These are phyloP conservation scores for Protostelium mycophagum DNA, from an alignment of 78 protist species.

Conservation along the genomic window DNA sequence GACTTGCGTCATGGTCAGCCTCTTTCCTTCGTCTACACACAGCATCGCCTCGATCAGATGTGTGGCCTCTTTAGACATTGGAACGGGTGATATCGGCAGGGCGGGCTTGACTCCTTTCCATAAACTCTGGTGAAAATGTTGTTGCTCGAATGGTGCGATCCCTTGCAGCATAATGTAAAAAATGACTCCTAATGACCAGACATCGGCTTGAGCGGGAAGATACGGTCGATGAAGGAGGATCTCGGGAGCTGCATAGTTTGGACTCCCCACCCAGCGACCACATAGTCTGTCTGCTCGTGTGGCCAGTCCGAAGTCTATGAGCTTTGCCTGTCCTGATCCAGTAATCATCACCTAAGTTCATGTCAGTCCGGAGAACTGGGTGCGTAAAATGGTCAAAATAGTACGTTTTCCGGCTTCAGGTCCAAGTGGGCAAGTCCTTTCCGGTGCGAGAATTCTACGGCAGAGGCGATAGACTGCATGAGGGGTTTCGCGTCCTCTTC, in stretches of 20 bases:
- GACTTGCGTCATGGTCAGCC: too few species aligned
- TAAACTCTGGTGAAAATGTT: too few species aligned
- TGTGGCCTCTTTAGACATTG: too few species aligned
- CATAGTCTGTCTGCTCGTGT: not conserved
- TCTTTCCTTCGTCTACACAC: too few species aligned
- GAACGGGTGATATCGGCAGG: too few species aligned
- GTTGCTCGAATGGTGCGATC: too few species aligned
- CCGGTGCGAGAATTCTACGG: not conserved
- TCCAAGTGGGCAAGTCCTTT: not conserved
- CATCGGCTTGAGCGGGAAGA: too few species aligned
- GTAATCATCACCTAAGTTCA: not conserved
- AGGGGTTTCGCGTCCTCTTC: not conserved
- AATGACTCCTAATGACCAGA: too few species aligned
- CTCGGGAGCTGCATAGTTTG: not conserved
- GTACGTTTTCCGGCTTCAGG: not conserved
- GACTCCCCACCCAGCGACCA: not conserved
- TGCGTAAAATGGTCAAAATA: not conserved
- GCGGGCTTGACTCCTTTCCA: too few species aligned
- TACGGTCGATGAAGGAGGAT: too few species aligned
- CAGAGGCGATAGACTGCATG: not conserved
- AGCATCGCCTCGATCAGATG: too few species aligned
- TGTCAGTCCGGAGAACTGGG: not conserved
- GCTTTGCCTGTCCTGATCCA: not conserved
- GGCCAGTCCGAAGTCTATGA: not conserved
- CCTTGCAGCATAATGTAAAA: too few species aligned